A percentile compares a stretch with the other conserved stretches of the same genome.
Evolutionary conservation across 2,329 filamentous ascomycete species (phyloP).

Genomic region (Beauveria bassiana): DNA sequence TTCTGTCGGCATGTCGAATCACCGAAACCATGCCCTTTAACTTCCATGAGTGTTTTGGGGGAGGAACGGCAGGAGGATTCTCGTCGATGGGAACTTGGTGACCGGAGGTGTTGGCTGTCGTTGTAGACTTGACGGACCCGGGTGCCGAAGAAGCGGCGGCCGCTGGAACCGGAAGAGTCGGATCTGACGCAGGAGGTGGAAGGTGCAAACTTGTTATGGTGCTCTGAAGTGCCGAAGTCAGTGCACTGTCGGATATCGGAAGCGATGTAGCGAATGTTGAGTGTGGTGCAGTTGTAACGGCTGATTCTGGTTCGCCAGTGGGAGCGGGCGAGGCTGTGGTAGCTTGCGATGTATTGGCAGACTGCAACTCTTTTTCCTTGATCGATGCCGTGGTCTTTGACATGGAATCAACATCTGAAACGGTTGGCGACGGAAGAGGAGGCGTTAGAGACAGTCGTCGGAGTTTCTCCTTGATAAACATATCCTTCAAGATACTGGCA

Average conservation of each 20-base stretch:
- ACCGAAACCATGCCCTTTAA: slow-evolving; percentile 96
- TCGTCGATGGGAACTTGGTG: slow-evolving; percentile 20
- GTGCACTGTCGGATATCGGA: slow-evolving; percentile 24
- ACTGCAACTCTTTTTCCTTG: slow-evolving; percentile 33
- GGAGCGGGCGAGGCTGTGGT: slow-evolving; percentile 7
- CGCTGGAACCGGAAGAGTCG: slow-evolving; percentile 16
- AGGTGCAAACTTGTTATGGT: slow-evolving; percentile 27
- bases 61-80: slow-evolving; percentile 51
- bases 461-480: slow-evolving; percentile 75
- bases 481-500: slow-evolving; percentile 74
- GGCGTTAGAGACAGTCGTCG: slow-evolving; percentile 54
- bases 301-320: slow-evolving; percentile 22
- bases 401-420: slow-evolving; percentile 37
- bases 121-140: slow-evolving; percentile 27
- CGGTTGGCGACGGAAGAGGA: slow-evolving; percentile 41
- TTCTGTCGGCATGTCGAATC: slow-evolving; percentile 91
- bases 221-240: slow-evolving; percentile 28
- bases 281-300: background rate
- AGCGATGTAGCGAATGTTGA: slow-evolving; percentile 21
- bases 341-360: slow-evolving; percentile 8
- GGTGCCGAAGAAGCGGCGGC: slow-evolving; percentile 24
- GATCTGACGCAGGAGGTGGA: slow-evolving; percentile 26
- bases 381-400: slow-evolving; percentile 20
- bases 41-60: slow-evolving; percentile 92
- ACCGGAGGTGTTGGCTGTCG: slow-evolving; percentile 19